Evolutionary conservation across 164 flowering plant species (phyloP).

Genomic region (Nymphaea thermarum): DNA sequence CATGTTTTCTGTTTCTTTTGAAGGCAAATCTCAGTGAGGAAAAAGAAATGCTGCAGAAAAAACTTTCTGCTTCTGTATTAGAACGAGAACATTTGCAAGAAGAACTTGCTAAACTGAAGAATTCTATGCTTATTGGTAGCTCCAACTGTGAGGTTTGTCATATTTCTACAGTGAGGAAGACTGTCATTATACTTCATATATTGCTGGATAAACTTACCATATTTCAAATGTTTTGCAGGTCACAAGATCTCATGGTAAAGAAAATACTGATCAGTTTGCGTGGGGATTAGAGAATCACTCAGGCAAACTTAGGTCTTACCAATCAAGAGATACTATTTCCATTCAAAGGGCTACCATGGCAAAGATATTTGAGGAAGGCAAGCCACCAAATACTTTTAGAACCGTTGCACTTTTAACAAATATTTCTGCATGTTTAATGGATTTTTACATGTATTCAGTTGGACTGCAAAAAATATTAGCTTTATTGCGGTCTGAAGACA

Average conservation of each 20-base stretch:
- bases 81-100: constrained; percentile 47
- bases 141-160: constrained; percentile 38
- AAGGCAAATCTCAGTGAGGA: constrained; percentile 42
- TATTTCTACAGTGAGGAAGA: background rate
- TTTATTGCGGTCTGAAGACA: constrained; percentile 55
- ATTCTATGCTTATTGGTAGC: constrained; percentile 31
- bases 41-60: constrained; percentile 28
- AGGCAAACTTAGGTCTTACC: constrained; percentile 22
- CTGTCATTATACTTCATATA: no score
- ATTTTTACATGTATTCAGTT: constrained; percentile 30
- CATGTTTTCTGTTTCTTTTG: background rate
- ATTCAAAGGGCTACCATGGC: constrained; percentile 58
- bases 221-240: constrained; percentile 24
- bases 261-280: constrained; percentile 23
- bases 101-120: constrained; percentile 43
- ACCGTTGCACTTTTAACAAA: background rate
- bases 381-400: background rate
- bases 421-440: background rate
- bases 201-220: background rate
- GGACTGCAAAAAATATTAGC: constrained; percentile 67
- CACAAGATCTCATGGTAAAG: constrained; percentile 28
- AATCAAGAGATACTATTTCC: constrained; percentile 29
- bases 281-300: constrained; percentile 16
- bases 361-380: constrained; percentile 86
- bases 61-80: constrained; percentile 42